phyloP scores from a whole-genome alignment of 2,329 filamentous ascomycete species.

The Exophiala dermatitidis region DNA sequence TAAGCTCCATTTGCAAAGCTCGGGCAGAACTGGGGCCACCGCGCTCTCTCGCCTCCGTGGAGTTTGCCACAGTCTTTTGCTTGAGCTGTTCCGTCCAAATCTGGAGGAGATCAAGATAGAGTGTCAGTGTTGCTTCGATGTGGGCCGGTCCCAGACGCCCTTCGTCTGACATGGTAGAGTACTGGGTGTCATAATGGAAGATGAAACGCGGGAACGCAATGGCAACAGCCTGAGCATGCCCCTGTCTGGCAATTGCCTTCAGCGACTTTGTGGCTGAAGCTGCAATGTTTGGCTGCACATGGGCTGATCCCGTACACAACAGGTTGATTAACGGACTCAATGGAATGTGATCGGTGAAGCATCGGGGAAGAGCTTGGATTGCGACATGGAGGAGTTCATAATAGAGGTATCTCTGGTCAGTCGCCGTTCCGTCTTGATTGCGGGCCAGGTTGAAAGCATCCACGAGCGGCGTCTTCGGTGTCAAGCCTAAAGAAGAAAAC shows the following conservation, averaged over 20 bases:
- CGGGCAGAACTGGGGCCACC: conserved; percentile 34
- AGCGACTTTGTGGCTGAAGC: conserved; percentile 84
- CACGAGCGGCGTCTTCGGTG: conserved; percentile 88
- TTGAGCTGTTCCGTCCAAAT: conserved; percentile 98
- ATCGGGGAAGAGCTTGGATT: conserved; percentile 90
- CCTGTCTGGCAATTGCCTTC: conserved; percentile 90
- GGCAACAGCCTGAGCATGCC: conserved; percentile 88
- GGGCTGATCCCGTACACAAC: conserved; percentile 90
- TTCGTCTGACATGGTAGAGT: conserved; percentile 95
- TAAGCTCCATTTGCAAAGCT: conserved; percentile 72
- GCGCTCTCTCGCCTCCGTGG: conserved; percentile 56
- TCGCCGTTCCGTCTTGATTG: conserved; percentile 67
- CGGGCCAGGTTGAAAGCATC: conserved; percentile 88
- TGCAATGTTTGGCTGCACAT: conserved; percentile 88
- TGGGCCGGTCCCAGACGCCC: conserved; percentile 91
- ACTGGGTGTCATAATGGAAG: conserved; percentile 95
- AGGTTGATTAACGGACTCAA: conserved; percentile 92
- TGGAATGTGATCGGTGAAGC: conserved; percentile 79
- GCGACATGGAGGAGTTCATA: conserved; percentile 94
- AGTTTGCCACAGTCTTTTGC: conserved; percentile 69
- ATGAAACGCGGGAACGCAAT: conserved; percentile 97
- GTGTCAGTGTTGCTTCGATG: conserved; percentile 83
- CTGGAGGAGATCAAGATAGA: conserved; percentile 87
- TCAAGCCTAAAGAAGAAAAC: conserved; percentile 57
- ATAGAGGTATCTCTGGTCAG: conserved; percentile 86